These are phyloP conservation scores for Ascochyta viciae-villosae DNA, from an alignment of 2,329 filamentous ascomycete species.

Conservation along the genomic window DNA sequence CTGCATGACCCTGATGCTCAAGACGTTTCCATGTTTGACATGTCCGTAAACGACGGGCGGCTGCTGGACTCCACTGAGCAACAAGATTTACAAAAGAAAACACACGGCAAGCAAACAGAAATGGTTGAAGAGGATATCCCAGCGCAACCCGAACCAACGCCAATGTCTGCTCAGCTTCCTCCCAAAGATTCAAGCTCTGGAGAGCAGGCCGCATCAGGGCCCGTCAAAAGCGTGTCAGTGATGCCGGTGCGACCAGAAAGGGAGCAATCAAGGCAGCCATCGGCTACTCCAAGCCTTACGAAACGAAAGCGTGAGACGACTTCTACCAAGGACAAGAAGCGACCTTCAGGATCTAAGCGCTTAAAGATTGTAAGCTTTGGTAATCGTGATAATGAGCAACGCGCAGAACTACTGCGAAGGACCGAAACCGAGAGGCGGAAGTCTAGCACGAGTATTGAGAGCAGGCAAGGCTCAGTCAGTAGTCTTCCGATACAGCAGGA, in stretches of 20 bases:
- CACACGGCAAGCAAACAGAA: background rate
- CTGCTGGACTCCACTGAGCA: background rate
- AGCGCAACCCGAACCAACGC: constrained; percentile 16
- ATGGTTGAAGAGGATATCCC: background rate
- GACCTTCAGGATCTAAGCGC: constrained; percentile 25
- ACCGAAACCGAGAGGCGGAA: constrained; percentile 21
- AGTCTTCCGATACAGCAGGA: background rate
- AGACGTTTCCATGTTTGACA: background rate
- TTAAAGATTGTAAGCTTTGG: constrained; percentile 34
- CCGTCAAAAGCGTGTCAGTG: background rate
- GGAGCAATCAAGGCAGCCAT: background rate
- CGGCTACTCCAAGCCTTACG: constrained; percentile 1
- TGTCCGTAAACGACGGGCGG: background rate
- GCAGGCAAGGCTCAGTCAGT: constrained; percentile 3
- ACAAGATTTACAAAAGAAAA: background rate
- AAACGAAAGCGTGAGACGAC: constrained; percentile 37
- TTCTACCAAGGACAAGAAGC: constrained; percentile 25
- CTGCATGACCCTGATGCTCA: background rate
- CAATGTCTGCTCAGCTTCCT: constrained; percentile 21
- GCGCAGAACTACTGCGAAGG: constrained; percentile 21
- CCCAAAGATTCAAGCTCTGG: constrained; percentile 16
- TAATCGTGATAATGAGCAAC: constrained; percentile 15
- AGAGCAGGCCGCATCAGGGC: background rate
- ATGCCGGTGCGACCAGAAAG: background rate
- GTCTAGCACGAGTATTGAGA: constrained; percentile 23